Conservation (phyloP, 176 grass and related monocot species). For the Eragrostis curvula region DNA sequence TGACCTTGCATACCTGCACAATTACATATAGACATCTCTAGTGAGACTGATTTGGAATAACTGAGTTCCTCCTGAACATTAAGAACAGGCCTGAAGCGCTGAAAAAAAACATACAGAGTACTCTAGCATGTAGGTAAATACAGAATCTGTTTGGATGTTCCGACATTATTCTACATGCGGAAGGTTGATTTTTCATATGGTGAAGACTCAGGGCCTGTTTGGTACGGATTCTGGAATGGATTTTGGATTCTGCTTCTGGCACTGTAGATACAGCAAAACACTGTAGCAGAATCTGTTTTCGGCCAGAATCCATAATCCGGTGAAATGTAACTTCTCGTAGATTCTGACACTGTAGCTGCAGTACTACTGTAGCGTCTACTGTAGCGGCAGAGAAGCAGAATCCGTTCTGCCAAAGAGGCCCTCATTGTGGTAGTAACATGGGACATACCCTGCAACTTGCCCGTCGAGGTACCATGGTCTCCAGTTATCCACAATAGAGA, state of each 20-base stretch:
- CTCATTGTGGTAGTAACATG: no score
- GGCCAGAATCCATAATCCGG: no score
- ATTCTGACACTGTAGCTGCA: no score
- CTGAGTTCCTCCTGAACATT: neutral
- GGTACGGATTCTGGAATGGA: no score
- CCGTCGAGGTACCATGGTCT: constrained; percentile 57
- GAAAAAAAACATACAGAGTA: neutral
- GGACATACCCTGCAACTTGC: constrained; percentile 72
- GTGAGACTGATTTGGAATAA: neutral
- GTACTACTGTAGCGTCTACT: no score
- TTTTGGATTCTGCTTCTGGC: no score
- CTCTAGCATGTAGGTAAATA: neutral
- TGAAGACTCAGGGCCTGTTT: no score
- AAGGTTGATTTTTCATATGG: neutral
- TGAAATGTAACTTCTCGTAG: no score
- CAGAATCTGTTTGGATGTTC: neutral
- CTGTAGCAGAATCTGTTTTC: no score
- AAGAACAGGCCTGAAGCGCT: neutral
- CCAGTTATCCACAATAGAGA: constrained; percentile 54
- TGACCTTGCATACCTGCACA: constrained; percentile 48
- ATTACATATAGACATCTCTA: neutral
- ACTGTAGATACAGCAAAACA: no score
- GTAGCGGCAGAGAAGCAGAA: no score
- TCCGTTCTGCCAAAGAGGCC: neutral
- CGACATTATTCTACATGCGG: neutral